Base-by-base conservation (phyloP, 768 basidiomycete species). In the Gyrodon lividus region DNA sequence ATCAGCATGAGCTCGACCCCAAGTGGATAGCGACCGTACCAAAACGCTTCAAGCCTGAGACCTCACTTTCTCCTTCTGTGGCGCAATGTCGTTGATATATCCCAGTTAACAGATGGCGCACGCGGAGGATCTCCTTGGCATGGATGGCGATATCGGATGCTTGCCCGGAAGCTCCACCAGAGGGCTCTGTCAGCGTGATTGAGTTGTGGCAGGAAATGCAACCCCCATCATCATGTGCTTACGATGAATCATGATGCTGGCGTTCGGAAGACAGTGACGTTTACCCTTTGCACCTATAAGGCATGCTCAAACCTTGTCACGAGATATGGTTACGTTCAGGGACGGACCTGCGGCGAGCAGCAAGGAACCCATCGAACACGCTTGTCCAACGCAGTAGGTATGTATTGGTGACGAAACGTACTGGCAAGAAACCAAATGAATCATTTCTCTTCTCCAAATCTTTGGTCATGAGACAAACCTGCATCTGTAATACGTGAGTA, bases 161-260 rank as follows among this genome's bases (percentile, higher is more conserved):
- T 67, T 96, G 94, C 4, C 96, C 96, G 26, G 89, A 89, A 40
- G 94, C 94, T 34, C 95, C 96, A 48, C 96, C 96, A 31, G 93
- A 96, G 0, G 96, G 96, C 70, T 98, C 95, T 97, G 73, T 41
- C 44, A 41, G 37, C 51, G 40, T 28, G 19, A 47, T 37, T 61
- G 13, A 58, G 52, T 41, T 43, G 50, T 43, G 39, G 26, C 52
- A 45, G 26, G 19, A 55, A 23, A 22, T 6, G 23, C 22, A 30
- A 31, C 34, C 50, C 30, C 31, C 28, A 28, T 9, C 9, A 13
- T 19, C 30, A 46, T 26, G 31, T 42, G 67, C 83, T 64, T 67
- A 96, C 95, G 96, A 69, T 98, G 96, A 49, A 98, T 98, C 96
- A 98, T 98, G 63, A 98, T 92, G 65, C 89, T 92, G 17, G 93